A percentile compares a stretch with the other conserved stretches of the same genome.
These are phyloP conservation scores for Yamadazyma oceani DNA, from an alignment of 1,139 yeast species.

Conservation along the genomic window DNA sequence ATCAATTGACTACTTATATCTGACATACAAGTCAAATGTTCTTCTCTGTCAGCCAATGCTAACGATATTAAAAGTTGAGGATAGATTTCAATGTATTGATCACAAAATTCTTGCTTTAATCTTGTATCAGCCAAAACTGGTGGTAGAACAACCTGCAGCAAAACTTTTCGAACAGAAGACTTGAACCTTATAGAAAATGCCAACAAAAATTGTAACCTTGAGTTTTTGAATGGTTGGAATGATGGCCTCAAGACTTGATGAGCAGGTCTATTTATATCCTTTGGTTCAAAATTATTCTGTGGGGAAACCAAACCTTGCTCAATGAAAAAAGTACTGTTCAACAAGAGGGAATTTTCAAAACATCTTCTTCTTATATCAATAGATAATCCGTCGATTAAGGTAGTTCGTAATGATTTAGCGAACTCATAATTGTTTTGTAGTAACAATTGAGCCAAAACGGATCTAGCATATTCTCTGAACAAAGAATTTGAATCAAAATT, in stretches of 20 bases:
- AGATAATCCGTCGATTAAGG: conserved; percentile 17
- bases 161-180: conserved; percentile 45
- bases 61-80: conserved; percentile 51
- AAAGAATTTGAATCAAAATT: conserved; percentile 24
- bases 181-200: conserved; percentile 58
- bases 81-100: conserved; percentile 54
- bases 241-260: conserved; percentile 15
- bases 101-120: conserved; percentile 48
- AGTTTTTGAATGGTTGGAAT: conserved; percentile 21
- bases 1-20: conserved; percentile 63
- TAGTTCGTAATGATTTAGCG: conserved; percentile 27
- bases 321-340: conserved; percentile 24
- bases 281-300: conserved; percentile 12
- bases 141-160: conserved; percentile 52
- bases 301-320: conserved; percentile 23
- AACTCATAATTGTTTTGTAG: conserved; percentile 29
- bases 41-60: conserved; percentile 63
- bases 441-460: conserved; percentile 26
- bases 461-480: conserved; percentile 27
- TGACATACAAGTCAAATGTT: conserved; percentile 51
- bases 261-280: conserved; percentile 16
- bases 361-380: conserved; percentile 21
- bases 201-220: conserved; percentile 54
- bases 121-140: conserved; percentile 50
- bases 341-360: conserved; percentile 33